Evolutionary conservation across 2,329 filamentous ascomycete species (phyloP).

Genomic region (Camillea tinctor): DNA sequence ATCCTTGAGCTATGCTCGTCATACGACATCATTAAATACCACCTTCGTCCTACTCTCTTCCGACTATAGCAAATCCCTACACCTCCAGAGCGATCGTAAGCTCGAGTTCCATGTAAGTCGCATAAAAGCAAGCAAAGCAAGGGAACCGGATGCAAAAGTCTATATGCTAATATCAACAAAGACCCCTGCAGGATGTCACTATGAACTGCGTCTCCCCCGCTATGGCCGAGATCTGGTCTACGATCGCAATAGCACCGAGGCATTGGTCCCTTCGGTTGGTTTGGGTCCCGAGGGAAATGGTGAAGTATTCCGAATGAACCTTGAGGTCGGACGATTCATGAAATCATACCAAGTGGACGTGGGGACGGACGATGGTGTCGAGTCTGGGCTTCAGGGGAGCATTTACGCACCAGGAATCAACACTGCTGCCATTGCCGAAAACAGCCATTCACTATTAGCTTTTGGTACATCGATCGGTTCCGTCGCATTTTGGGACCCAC

Average conservation of each 20-base stretch:
- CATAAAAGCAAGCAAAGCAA: constrained; percentile 48
- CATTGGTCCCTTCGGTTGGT: constrained; percentile 82
- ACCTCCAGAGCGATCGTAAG: constrained; percentile 86
- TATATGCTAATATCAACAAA: constrained; percentile 4
- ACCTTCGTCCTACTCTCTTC: constrained; percentile 85
- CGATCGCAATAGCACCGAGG: constrained; percentile 68
- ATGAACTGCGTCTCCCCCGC: constrained; percentile 82
- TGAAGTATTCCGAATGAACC: constrained; percentile 88
- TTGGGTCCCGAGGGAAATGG: constrained; percentile 82
- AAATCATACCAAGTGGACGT: constrained; percentile 90
- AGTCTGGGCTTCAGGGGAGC: constrained; percentile 79
- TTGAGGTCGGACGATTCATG: constrained; percentile 92
- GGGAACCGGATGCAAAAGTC: not conserved
- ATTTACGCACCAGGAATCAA: constrained; percentile 86
- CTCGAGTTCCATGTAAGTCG: constrained; percentile 73
- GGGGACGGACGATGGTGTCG: constrained; percentile 74
- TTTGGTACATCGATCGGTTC: constrained; percentile 96
- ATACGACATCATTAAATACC: constrained; percentile 88
- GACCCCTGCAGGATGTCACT: constrained; percentile 66
- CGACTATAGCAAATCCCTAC: constrained; percentile 92
- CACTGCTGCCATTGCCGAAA: constrained; percentile 79
- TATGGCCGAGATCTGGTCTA: constrained; percentile 91
- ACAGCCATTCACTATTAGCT: constrained; percentile 83
- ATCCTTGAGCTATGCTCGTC: constrained; percentile 87
- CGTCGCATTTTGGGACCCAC: constrained; percentile 93